Conservation (phyloP, 768 basidiomycete genomes). For the Trametes cinnabarina region DNA sequence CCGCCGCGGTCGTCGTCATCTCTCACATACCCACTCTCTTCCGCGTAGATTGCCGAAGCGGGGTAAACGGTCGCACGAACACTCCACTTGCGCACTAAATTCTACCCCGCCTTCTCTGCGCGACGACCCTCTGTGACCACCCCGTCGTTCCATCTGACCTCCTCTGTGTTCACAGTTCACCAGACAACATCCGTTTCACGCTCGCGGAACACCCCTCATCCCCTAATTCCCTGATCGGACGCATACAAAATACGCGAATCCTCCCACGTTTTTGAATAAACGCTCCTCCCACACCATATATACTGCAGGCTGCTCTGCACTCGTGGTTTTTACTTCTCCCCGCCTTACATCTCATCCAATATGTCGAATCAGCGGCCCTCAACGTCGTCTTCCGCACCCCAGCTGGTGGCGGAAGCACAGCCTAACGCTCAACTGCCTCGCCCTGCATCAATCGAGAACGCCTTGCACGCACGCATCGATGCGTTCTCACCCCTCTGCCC, state of each 20-base stretch:
- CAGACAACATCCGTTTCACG: neutral
- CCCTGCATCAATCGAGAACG: constrained; percentile 14
- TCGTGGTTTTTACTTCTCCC: neutral
- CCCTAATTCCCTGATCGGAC: constrained; percentile 14
- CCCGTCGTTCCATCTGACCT: neutral
- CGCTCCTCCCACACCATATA: constrained; percentile 8
- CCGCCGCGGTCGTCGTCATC: neutral
- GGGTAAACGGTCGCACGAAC: constrained; percentile 20
- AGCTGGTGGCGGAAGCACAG: neutral
- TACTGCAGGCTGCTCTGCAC: neutral
- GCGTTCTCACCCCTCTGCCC: constrained; percentile 34
- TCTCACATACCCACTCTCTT: neutral
- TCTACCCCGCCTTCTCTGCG: constrained; percentile 3
- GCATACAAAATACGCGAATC: constrained; percentile 16
- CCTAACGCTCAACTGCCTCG: neutral
- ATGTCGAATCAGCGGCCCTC: constrained; percentile 10
- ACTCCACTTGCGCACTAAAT: constrained; percentile 6
- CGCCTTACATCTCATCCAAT: neutral
- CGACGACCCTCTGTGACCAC: neutral
- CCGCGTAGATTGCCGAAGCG: constrained; percentile 17
- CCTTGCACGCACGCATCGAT: constrained; percentile 16
- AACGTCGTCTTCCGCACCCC: constrained; percentile 6
- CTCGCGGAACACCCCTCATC: neutral
- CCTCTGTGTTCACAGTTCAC: neutral
- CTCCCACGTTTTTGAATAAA: constrained; percentile 19